Evolutionary conservation across 1,139 yeast genomes (phyloP).

Genomic region (Blastobotrys serpentis): DNA sequence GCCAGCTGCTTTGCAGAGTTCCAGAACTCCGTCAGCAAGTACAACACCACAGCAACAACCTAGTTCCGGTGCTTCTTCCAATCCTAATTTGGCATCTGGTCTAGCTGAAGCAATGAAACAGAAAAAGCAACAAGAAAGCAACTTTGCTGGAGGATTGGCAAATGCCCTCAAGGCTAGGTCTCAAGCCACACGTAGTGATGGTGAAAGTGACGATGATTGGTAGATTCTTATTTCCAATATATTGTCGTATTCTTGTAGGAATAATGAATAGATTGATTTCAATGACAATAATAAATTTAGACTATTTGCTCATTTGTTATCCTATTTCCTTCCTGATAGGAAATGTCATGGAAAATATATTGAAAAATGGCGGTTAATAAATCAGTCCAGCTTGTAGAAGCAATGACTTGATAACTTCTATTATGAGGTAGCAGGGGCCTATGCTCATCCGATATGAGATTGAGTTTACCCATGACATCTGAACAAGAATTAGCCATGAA

Average conservation of each 20-base stretch:
- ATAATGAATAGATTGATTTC: slow-evolving; percentile 1
- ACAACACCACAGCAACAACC: slow-evolving; percentile 12
- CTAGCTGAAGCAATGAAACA: slow-evolving; percentile 68
- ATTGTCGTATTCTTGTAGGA: background rate
- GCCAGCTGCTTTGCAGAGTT: slow-evolving; percentile 28
- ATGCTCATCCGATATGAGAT: background rate
- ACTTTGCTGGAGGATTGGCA: slow-evolving; percentile 83
- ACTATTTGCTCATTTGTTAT: slow-evolving; percentile 11
- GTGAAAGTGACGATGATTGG: slow-evolving; percentile 60
- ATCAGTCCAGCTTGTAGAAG: background rate
- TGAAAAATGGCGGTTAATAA: background rate
- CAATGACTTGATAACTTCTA: background rate
- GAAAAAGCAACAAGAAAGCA: slow-evolving; percentile 64
- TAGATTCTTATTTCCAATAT: slow-evolving; percentile 19
- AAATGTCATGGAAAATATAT: background rate
- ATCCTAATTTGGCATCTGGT: slow-evolving; percentile 42
- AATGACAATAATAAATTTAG: background rate
- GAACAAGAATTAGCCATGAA: background rate
- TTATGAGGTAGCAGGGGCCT: background rate
- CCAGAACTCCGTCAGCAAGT: slow-evolving; percentile 22
- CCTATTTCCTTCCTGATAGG: background rate
- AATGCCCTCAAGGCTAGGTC: slow-evolving; percentile 85
- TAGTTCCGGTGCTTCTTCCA: slow-evolving; percentile 30
- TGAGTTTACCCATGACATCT: background rate
- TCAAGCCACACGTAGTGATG: slow-evolving; percentile 78